Evolutionary conservation across 768 basidiomycete genomes (phyloP).

Genomic region (Coprinopsis sp.): DNA sequence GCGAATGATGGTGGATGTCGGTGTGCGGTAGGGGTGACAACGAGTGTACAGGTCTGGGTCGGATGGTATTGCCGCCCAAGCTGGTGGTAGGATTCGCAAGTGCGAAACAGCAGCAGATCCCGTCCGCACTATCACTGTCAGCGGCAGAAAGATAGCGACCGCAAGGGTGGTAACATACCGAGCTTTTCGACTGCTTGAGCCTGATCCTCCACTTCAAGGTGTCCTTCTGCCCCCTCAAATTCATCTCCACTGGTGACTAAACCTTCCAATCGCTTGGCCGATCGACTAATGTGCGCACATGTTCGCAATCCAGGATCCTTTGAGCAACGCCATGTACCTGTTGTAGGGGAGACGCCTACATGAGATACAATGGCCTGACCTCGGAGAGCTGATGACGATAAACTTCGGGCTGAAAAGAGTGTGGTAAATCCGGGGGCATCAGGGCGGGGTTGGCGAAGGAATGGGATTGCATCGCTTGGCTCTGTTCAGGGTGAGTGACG

Average conservation of each 20-base stretch:
- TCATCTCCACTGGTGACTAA: no score
- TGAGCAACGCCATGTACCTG: slow-evolving; percentile 1
- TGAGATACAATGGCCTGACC: slow-evolving; percentile 5
- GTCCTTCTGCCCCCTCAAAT: no score
- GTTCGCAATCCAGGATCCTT: neutral
- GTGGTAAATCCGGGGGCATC: neutral
- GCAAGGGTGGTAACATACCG: neutral
- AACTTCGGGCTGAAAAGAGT: neutral
- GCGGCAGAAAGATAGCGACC: neutral
- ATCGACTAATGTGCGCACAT: neutral
- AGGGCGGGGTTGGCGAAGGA: neutral
- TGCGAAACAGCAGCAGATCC: slow-evolving; percentile 11
- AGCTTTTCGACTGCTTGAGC: neutral
- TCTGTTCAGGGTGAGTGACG: neutral
- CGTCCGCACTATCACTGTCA: neutral
- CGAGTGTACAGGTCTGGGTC: slow-evolving; percentile 4
- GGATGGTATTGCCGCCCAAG: slow-evolving; percentile 10
- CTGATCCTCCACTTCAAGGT: no score
- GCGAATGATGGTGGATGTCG: neutral
- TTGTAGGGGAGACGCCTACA: neutral
- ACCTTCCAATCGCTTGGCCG: no score
- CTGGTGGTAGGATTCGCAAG: slow-evolving; percentile 10
- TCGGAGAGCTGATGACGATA: neutral
- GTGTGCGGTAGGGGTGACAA: neutral
- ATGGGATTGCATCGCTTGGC: neutral